Conservation (phyloP, 2,329 filamentous ascomycete species). For the Orbilia oligospora region DNA sequence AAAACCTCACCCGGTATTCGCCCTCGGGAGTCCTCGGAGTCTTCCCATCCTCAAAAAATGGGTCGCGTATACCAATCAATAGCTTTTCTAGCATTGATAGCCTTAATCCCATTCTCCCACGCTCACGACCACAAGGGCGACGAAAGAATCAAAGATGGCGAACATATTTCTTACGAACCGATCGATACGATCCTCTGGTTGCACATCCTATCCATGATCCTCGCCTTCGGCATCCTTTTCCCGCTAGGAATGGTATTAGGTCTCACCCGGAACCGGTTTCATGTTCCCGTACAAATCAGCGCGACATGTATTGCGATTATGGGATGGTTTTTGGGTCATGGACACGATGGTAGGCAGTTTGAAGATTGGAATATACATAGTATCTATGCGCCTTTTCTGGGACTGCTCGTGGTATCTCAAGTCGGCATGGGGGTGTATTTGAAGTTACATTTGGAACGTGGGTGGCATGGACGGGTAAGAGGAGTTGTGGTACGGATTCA, state of each 20-base stretch:
- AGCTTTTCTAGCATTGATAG: background rate
- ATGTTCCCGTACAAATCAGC: slow-evolving; percentile 87
- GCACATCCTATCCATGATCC: slow-evolving; percentile 89
- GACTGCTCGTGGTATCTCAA: slow-evolving; percentile 83
- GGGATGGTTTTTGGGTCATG: slow-evolving; percentile 85
- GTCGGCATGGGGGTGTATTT: slow-evolving; percentile 87
- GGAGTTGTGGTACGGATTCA: slow-evolving; percentile 80
- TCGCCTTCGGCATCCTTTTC: slow-evolving; percentile 92
- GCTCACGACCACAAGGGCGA: slow-evolving; percentile 50
- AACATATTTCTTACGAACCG: slow-evolving; percentile 61
- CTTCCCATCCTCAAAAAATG: slow-evolving; percentile 20
- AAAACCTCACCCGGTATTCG: background rate
- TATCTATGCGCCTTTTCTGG: slow-evolving; percentile 82
- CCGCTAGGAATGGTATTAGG: slow-evolving; percentile 84
- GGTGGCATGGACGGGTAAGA: slow-evolving; percentile 83
- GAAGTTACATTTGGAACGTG: slow-evolving; percentile 87
- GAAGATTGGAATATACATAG: slow-evolving; percentile 80
- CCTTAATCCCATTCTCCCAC: slow-evolving; percentile 59
- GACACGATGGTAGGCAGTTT: slow-evolving; percentile 91
- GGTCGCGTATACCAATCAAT: slow-evolving; percentile 19
- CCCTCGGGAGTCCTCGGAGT: background rate
- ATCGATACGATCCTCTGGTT: slow-evolving; percentile 87
- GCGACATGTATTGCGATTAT: slow-evolving; percentile 82
- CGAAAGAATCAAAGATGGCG: slow-evolving; percentile 47
- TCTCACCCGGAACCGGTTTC: slow-evolving; percentile 92